Evolutionary conservation across 257 asterid genomes (phyloP).

Genomic region (Capsicum chinense): DNA sequence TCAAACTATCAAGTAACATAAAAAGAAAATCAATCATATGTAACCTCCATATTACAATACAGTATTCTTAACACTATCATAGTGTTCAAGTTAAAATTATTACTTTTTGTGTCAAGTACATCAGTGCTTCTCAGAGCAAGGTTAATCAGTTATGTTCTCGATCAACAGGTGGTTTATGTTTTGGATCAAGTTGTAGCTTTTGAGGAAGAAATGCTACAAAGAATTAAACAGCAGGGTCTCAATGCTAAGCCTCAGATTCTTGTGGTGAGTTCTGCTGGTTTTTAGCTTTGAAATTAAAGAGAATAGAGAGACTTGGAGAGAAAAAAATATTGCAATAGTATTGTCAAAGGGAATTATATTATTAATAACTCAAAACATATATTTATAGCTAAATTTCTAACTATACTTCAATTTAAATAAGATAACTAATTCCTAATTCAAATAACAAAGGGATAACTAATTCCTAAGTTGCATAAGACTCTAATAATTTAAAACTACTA

Average conservation of each 20-base stretch:
- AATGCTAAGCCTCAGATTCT: slow-evolving; percentile 85
- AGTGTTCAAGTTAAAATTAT: neutral
- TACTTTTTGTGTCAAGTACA: neutral
- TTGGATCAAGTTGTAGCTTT: slow-evolving; percentile 93
- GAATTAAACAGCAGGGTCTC: slow-evolving; percentile 89
- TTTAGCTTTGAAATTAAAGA: too few relatives aligned
- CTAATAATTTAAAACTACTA: too few relatives aligned
- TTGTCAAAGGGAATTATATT: too few relatives aligned
- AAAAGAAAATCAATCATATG: neutral
- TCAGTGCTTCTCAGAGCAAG: neutral
- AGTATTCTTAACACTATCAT: neutral
- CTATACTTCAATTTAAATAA: too few relatives aligned
- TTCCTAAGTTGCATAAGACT: too few relatives aligned
- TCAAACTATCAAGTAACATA: neutral
- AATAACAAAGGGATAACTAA: too few relatives aligned
- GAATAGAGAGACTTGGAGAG: too few relatives aligned
- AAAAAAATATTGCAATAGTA: too few relatives aligned
- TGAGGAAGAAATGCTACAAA: slow-evolving; percentile 79
- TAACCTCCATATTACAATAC: too few relatives aligned
- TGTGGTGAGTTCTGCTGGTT: slow-evolving; percentile 55
- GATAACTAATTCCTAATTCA: too few relatives aligned
- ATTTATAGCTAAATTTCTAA: too few relatives aligned
- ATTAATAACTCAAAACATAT: too few relatives aligned
- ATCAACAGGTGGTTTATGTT: slow-evolving; percentile 80
- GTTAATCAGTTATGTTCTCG: neutral